Percentiles rank a stretch among this genome's conserved stretches.
phyloP scores from a whole-genome alignment of 306 rosid genomes.

The Acacia melanoxylon region DNA sequence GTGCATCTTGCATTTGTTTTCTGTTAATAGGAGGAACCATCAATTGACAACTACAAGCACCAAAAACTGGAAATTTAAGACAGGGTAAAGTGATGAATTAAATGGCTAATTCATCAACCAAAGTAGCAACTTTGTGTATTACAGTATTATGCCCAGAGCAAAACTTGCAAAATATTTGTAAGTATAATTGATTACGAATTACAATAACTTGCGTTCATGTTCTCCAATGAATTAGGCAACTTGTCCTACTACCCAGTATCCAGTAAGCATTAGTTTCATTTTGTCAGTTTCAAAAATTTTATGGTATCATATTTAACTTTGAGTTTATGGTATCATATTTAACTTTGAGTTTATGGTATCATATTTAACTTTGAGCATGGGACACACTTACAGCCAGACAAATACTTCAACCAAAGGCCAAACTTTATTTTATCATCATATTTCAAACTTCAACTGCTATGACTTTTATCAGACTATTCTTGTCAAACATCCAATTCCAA shows the following conservation, averaged over 20 bases:
- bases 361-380: slow-evolving; percentile 12
- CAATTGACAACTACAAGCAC: not conserved
- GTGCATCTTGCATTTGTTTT: not conserved
- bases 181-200: slow-evolving; percentile 5
- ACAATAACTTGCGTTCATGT: not conserved
- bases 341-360: slow-evolving; percentile 8
- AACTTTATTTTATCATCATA: slow-evolving; percentile 3
- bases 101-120: not conserved
- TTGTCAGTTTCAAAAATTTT: slow-evolving; percentile 9
- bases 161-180: not conserved
- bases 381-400: slow-evolving; percentile 10
- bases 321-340: no score
- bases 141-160: not conserved
- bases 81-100: not conserved
- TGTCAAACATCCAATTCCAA: slow-evolving; percentile 18
- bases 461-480: slow-evolving; percentile 1
- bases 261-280: slow-evolving; percentile 12
- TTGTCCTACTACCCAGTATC: slow-evolving; percentile 2
- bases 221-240: slow-evolving; percentile 21
- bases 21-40: not conserved
- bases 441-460: slow-evolving; percentile 20
- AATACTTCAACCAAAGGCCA: not conserved
- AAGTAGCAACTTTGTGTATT: not conserved
- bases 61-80: not conserved
- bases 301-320: not conserved